Conservation (phyloP, 148 eudicot species). For the Camellia sinensis region DNA sequence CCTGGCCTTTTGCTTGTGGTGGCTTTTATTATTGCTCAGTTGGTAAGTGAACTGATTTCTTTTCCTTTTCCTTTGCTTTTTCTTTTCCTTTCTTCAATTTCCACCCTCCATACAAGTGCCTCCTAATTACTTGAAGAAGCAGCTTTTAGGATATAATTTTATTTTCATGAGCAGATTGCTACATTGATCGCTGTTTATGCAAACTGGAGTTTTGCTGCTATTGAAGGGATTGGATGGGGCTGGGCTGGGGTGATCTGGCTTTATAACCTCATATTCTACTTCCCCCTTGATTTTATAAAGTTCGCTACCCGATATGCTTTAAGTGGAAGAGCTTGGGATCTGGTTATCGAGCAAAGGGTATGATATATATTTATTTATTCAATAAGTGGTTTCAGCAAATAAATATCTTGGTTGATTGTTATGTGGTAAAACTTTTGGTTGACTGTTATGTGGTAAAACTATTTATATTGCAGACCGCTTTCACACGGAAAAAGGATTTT, state of each 20-base stretch:
- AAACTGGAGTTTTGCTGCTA: conserved; percentile 45
- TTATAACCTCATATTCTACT: conserved; percentile 35
- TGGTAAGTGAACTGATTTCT: conserved; percentile 28
- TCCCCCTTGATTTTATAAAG: conserved; percentile 45
- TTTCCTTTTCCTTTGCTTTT: not conserved
- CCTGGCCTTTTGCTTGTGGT: conserved; percentile 36
- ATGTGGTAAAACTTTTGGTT: not conserved
- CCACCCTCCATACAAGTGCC: not conserved
- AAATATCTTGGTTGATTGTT: not conserved
- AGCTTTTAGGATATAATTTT: not conserved
- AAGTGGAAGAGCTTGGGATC: conserved; percentile 49
- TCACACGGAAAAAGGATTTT: conserved; percentile 63
- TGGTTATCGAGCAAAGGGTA: conserved; percentile 46
- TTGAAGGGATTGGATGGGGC: conserved; percentile 45
- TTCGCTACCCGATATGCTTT: conserved; percentile 36
- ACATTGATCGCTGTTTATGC: conserved; percentile 47
- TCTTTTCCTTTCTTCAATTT: not conserved
- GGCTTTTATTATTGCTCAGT: conserved; percentile 48
- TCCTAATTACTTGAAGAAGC: not conserved
- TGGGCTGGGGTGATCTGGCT: conserved; percentile 56
- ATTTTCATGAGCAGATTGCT: conserved; percentile 26
- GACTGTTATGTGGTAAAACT: not conserved
- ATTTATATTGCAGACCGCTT: conserved; percentile 44
- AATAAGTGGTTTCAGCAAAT: too few relatives aligned
- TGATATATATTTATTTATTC: not conserved